phyloP scores from a whole-genome alignment of 179 eudicot genomes.

The Drosera spatulata region DNA sequence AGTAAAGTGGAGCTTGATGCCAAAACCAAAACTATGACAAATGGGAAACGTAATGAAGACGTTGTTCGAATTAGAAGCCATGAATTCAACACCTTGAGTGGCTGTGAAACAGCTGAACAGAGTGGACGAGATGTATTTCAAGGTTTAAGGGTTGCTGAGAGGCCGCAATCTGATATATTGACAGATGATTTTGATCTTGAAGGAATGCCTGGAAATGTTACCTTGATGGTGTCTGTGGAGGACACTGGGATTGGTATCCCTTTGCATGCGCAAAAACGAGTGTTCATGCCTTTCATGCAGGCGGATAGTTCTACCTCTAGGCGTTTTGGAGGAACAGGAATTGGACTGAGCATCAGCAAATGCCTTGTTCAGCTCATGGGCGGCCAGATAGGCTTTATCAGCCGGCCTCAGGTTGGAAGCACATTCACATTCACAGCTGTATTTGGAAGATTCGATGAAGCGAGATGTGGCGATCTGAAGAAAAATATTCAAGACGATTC shows the following conservation, averaged over 20 bases:
- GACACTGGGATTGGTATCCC: conserved; percentile 79
- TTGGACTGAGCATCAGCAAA: conserved; percentile 62
- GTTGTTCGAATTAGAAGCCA: conserved; percentile 9
- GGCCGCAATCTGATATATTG: conserved; percentile 8
- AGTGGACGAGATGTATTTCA: conserved; percentile 40
- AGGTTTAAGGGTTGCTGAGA: conserved; percentile 28
- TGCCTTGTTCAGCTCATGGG: conserved; percentile 67
- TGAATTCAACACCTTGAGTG: conserved; percentile 42
- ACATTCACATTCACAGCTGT: conserved; percentile 47
- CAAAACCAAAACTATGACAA: conserved; percentile 18
- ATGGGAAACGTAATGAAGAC: conserved; percentile 18
- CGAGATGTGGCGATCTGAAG: conserved; percentile 13
- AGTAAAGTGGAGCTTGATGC: conserved; percentile 16
- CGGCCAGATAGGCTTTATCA: conserved; percentile 47
- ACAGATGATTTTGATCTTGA: conserved; percentile 8
- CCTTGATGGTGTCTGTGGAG: conserved; percentile 44
- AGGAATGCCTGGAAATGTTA: conserved; percentile 21
- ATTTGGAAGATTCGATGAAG: conserved; percentile 26
- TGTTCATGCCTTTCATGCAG: conserved; percentile 64
- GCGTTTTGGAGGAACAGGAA: conserved; percentile 63
- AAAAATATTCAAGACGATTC: conserved; percentile 23
- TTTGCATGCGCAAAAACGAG: conserved; percentile 42
- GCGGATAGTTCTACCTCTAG: conserved; percentile 68
- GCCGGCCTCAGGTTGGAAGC: conserved; percentile 49
- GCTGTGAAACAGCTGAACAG: conserved; percentile 43